Evolutionary conservation across 148 eudicot genomes (phyloP), one percentile per base, ranked within the genome.

Genomic region (Talinum fruticosum): DNA sequence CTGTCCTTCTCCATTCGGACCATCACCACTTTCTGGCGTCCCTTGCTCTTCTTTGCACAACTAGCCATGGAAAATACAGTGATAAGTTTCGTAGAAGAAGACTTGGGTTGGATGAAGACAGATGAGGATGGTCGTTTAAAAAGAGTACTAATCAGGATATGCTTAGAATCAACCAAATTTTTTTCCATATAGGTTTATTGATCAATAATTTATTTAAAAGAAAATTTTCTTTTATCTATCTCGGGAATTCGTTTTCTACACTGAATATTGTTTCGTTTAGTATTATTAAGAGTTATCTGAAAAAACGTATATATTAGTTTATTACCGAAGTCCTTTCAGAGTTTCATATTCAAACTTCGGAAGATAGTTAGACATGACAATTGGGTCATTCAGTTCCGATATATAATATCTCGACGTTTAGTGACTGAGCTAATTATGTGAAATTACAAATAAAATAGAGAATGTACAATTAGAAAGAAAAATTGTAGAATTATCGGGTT

Each of bases 1-100:
- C 79, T 82, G 3, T 82, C 85, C 36, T 82, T 82, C 72, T 78
- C 82, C 85, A 82, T 82, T 0, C 82, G 72, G 2, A 26, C 73
- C 85, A 82, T 69, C 41, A 35, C 41, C 4, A 82, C 79, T 75
- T 75, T 82, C 51, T 82, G 85, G 0, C 85, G 79, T 0, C 84
- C 84, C 21, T 35, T 74, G 24, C 29, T 82, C 35, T 75, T 75
- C 32, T 62, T 82, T 0, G 16, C 3, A 5, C 53, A 2, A 54
- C 36, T 19, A n/a, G 67, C 57, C 83, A 74, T 74, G 71, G 53
- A 10, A 5, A 32, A 28, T 18, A 32, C 14, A 28, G 19, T 3
- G 21, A 12, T 6, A 28, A 26, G 44, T 18, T 38, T 70, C 2
- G 32, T n/a, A 32, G 13, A 28, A 28, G 15, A 80, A 75, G 88